Evolutionary conservation across 768 basidiomycete genomes (phyloP), one percentile per base, ranked within the genome.

Genomic region (Serendipita sp.): DNA sequence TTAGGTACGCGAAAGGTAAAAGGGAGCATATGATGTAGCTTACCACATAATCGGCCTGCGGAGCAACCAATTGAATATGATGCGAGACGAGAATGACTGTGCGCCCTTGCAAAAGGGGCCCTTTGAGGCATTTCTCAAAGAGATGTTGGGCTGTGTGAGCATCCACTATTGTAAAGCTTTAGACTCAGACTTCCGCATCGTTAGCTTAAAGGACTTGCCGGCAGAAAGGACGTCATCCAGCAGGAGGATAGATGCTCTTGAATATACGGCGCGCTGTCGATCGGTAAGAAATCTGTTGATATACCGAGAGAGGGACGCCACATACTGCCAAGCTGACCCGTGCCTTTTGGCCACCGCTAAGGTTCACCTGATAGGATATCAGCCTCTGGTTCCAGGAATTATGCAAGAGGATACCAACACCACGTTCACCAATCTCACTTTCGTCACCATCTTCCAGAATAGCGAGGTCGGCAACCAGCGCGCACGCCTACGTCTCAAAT

Each of bases 71-170:
- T 69, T 92, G 88, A 34, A 96, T 88, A 69, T 95, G 92, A 69
- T 99, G 95, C 2, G 94, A 96, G 60, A 96, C 92, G 24, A 98
- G 78, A 48, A 97, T 77, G 56, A 95, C 75, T 0, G 94, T 96
- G 51, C 93, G 79, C 17, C 82, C 84, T n/a, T 75, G 72, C 70
- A 92, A 77, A 44, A 96, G 74, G 51, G 87, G 83, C 5, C 94
- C 92, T 65, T 79, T 77, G 22, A 98, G 75, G 67, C 90, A 93
- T 61, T 90, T 77, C 22, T 82, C 76, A 68, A 85, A 86, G 48
- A 98, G 80, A 73, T 89, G 87, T 66, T 85, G 82, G 0, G 91
- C 87, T 0, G 90, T 92, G 67, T 85, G 83, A 1, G 83, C 90
- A 68, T 97, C 93, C 51, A 96, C 93, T 79, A 45, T n/a, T n/a